phyloP scores from a whole-genome alignment of 1,284 basidiomycete genomes.

The Thelephora terrestris region DNA sequence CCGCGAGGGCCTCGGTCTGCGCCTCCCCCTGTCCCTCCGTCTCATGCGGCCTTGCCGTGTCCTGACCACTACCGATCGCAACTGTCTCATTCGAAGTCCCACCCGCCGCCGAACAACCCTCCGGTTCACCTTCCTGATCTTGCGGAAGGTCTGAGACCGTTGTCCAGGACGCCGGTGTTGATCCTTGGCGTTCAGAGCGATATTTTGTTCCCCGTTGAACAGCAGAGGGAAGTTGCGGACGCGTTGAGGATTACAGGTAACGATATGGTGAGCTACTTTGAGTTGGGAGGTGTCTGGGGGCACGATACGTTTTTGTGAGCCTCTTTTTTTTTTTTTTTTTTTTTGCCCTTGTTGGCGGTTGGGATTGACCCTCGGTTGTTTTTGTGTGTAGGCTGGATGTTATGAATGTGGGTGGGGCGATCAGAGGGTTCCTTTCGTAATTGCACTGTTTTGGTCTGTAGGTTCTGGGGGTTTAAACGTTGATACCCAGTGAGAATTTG shows the following conservation, averaged over 20 bases:
- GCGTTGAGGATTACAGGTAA: constrained; percentile 88
- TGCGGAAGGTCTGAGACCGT: constrained; percentile 72
- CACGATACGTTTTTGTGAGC: constrained; percentile 89
- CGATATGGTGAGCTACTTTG: constrained; percentile 86
- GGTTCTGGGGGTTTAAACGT: no score
- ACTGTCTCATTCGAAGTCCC: constrained; percentile 54
- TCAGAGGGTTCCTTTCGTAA: constrained; percentile 63
- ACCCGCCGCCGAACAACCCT: constrained; percentile 57
- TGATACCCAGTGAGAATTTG: no score
- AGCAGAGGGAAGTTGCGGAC: constrained; percentile 93
- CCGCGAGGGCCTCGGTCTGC: constrained; percentile 21
- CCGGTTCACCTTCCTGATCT: constrained; percentile 75
- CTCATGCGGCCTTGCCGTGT: constrained; percentile 18
- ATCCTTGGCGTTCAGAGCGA: constrained; percentile 95
- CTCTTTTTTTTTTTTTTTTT: constrained; percentile 8
- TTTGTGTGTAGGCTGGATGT: constrained; percentile 46
- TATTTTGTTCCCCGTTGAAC: constrained; percentile 94
- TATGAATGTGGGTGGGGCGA: constrained; percentile 69
- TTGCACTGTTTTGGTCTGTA: no score
- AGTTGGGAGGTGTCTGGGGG: constrained; percentile 96
- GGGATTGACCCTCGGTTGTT: not conserved
- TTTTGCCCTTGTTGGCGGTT: not conserved
- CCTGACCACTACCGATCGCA: constrained; percentile 22
- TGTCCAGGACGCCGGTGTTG: constrained; percentile 73
- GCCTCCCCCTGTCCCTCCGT: constrained; percentile 18